Conservation (phyloP, 768 basidiomycete species). For the Phaffia australis region DNA sequence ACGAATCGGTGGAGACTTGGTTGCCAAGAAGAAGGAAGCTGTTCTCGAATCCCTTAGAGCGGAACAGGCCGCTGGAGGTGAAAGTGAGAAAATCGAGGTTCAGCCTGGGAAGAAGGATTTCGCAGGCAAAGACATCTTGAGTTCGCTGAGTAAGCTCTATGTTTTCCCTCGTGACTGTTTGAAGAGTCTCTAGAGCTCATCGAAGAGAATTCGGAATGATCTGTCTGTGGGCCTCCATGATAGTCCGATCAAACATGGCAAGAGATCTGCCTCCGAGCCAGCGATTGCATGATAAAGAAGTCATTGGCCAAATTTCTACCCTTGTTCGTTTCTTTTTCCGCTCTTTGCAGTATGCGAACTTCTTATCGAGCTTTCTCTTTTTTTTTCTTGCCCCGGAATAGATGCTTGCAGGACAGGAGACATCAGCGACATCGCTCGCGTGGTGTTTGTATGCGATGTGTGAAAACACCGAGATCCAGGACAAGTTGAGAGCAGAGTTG, state of each 20-base stretch:
- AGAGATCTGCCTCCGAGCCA: slow-evolving; percentile 46
- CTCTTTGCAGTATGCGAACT: slow-evolving; percentile 32
- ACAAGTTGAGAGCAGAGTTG: slow-evolving; percentile 59
- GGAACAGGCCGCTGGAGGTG: slow-evolving; percentile 29
- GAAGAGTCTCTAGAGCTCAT: not conserved
- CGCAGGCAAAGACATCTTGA: slow-evolving; percentile 63
- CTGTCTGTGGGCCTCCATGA: not conserved
- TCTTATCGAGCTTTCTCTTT: slow-evolving; percentile 20
- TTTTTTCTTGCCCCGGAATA: slow-evolving; percentile 5
- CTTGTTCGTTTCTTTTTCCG: slow-evolving; percentile 52
- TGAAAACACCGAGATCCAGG: slow-evolving; percentile 55
- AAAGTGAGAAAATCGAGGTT: slow-evolving; percentile 24
- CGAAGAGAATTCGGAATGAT: not conserved
- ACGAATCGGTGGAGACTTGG: slow-evolving; percentile 42
- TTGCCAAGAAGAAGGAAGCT: slow-evolving; percentile 67
- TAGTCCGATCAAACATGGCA: slow-evolving; percentile 75
- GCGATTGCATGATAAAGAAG: slow-evolving; percentile 73
- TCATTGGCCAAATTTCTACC: slow-evolving; percentile 73
- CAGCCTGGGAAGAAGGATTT: slow-evolving; percentile 44
- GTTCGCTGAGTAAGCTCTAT: slow-evolving; percentile 53
- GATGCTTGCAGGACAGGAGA: slow-evolving; percentile 42
- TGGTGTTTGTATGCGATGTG: slow-evolving; percentile 75
- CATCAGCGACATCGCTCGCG: slow-evolving; percentile 70
- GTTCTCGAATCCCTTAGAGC: slow-evolving; percentile 39
- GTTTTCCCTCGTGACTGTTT: not conserved